A percentile compares a stretch with the other conserved stretches of the same genome.
Evolutionary conservation across 768 basidiomycete genomes (phyloP).

Genomic region (Tylopilus felleus): DNA sequence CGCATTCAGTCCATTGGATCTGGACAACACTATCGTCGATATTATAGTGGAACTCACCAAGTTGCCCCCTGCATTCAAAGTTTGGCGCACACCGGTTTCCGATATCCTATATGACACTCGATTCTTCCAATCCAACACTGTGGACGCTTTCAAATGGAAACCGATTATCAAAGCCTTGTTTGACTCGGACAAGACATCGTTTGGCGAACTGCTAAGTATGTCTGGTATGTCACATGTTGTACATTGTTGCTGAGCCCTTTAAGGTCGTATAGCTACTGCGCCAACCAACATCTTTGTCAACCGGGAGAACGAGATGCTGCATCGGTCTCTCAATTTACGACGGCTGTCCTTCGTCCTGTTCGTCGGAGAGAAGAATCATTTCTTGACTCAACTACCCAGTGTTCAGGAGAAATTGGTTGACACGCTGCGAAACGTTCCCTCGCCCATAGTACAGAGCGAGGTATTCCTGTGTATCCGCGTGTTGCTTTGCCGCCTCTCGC

Average conservation of each 20-base stretch:
- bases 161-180: conserved; percentile 76
- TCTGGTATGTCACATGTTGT: conserved; percentile 26
- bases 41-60: conserved; percentile 78
- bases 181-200: conserved; percentile 81
- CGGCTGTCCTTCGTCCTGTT: conserved; percentile 86
- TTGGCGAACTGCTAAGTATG: conserved; percentile 80
- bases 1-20: conserved; percentile 66
- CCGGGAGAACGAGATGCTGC: conserved; percentile 87
- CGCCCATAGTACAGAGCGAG: conserved; percentile 87
- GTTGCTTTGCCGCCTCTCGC: conserved; percentile 82
- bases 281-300: conserved; percentile 97
- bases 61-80: conserved; percentile 72
- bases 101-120: conserved; percentile 85
- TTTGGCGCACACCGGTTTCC: conserved; percentile 76
- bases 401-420: conserved; percentile 99
- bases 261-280: conserved; percentile 74
- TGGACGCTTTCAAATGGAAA: conserved; percentile 63
- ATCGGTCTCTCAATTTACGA: conserved; percentile 82
- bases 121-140: conserved; percentile 73
- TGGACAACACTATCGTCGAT: conserved; percentile 62
- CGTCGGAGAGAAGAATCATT: conserved; percentile 87
- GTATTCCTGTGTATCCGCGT: conserved; percentile 93
- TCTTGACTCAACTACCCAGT: conserved; percentile 81
- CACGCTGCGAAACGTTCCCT: conserved; percentile 72
- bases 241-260: conserved; percentile 21